Evolutionary conservation across 306 rosid species (phyloP), one percentile per base, ranked within the genome.

Genomic region (Prunus davidiana): DNA sequence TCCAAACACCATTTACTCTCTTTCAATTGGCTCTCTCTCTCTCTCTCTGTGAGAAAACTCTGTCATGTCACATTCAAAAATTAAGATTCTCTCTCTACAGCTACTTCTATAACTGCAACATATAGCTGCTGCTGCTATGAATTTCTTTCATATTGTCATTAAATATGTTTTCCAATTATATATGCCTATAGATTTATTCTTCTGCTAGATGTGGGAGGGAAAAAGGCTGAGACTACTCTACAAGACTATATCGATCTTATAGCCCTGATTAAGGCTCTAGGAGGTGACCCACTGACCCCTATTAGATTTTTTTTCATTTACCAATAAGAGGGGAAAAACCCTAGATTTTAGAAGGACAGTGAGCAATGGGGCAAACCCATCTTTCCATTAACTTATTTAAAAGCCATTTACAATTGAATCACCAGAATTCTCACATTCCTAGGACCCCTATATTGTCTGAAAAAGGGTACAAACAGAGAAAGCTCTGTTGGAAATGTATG

Each of bases 31-130:
- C 87, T 89, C 83, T 84, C 82, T 73, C 25, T 24, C 25, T 24
- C 41, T 63, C 69, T 68, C 76, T 78, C 80, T 76, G 79, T 55
- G 63, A 38, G 73, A 3, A 55, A 80, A 78, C 65, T 74, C 69
- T 71, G 86, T 76, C 86, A 87, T 82, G 84, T 82, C 91, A 73
- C 88, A 84, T 86, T 84, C 84, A 83, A 73, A 25, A 50, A 61
- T 56, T 71, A 76, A 78, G 87, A 84, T 82, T 85, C 88, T 87
- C 79, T 75, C 78, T 79, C 80, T 67, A 49, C 15, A 28, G 68
- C 81, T 82, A 81, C 89, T 78, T 76, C 62, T 80, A 81, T 66
- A 50, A 79, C 86, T 74, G 64, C 87, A 65, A 69, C 82, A 77
- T 86, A 60, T 1, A 62, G 25, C 49, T 19, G 49, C 25, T 19